phyloP scores from a whole-genome alignment of 208 protist species.

The Porcisia deanei region DNA sequence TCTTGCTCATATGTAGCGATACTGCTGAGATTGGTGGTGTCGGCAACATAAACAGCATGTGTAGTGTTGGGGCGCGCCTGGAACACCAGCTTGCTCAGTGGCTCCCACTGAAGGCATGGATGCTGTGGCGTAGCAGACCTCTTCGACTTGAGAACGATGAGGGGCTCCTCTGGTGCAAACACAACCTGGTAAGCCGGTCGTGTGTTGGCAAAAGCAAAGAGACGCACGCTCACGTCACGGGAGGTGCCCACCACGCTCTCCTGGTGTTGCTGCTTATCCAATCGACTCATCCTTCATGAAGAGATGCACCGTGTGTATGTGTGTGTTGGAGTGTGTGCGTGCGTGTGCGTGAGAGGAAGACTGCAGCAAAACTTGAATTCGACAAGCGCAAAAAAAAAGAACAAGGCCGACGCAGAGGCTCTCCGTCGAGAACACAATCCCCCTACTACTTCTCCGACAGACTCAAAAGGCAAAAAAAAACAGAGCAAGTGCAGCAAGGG shows the following conservation, averaged over 20 bases:
- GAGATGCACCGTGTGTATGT: not conserved
- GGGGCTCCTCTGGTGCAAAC: slow-evolving; percentile 71
- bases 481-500: not conserved
- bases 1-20: slow-evolving; percentile 40
- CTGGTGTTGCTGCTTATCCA: slow-evolving; percentile 71
- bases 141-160: slow-evolving; percentile 80
- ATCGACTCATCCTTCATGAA: slow-evolving; percentile 48
- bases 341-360: not conserved
- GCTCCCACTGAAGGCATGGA: slow-evolving; percentile 75
- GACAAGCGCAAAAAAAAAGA: not conserved
- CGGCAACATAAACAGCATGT: slow-evolving; percentile 71
- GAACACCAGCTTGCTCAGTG: slow-evolving; percentile 62
- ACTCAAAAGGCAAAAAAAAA: not conserved
- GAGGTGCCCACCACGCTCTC: slow-evolving; percentile 59
- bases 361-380: not conserved
- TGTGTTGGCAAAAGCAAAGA: slow-evolving; percentile 82
- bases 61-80: slow-evolving; percentile 65
- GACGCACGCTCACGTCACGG: slow-evolving; percentile 55
- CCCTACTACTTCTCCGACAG: not conserved
- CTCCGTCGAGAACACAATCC: not conserved
- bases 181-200: slow-evolving; percentile 60
- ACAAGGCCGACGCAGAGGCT: not conserved
- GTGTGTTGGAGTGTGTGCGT: not conserved
- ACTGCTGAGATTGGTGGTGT: slow-evolving; percentile 50
- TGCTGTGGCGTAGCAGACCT: slow-evolving; percentile 41